Evolutionary conservation across 257 asterid species (phyloP).

Genomic region (Fraxinus cuspidata): DNA sequence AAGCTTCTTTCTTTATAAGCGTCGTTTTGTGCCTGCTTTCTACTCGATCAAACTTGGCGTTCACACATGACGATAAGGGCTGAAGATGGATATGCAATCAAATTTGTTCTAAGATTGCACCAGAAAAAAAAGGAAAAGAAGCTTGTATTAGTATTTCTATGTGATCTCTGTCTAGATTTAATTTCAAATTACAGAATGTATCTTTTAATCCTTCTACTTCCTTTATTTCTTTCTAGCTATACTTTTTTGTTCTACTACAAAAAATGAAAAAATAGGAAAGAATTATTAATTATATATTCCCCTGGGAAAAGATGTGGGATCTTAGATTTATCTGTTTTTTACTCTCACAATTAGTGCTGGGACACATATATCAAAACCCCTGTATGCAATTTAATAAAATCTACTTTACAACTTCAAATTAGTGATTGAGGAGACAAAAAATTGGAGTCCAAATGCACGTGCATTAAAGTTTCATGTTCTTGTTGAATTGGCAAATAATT

Average conservation of each 20-base stretch:
- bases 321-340: no score
- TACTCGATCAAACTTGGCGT: neutral
- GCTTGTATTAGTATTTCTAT: neutral
- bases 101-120: neutral
- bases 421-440: no score
- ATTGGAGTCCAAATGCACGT: no score
- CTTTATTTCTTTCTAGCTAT: no score
- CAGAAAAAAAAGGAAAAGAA: neutral
- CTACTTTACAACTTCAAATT: neutral
- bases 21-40: neutral
- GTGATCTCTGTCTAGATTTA: neutral
- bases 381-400: neutral
- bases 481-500: neutral
- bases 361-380: neutral
- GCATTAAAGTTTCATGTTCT: no score
- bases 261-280: no score
- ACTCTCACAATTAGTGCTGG: neutral
- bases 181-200: neutral
- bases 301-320: no score
- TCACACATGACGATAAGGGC: neutral
- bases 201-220: neutral
- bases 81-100: neutral
- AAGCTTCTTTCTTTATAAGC: slow-evolving; percentile 36
- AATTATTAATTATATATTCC: no score
- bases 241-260: neutral